Percentiles rank a stretch among this genome's conserved stretches.
Conservation (phyloP, 371 early-diverging fungal genomes). For the Mortierella sp. region DNA sequence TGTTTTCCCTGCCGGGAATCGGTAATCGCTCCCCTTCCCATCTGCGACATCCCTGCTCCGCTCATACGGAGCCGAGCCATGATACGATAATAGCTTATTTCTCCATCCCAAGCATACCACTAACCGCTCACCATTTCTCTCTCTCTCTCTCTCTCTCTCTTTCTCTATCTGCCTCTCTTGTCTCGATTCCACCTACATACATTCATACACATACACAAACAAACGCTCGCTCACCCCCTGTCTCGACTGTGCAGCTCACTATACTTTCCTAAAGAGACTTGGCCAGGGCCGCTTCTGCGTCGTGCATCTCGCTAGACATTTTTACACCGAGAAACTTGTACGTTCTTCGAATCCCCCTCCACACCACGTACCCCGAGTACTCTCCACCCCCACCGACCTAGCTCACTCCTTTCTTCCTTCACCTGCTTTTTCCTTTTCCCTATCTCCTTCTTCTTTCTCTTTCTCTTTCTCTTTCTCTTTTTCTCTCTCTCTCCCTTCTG, state of each 20-base stretch:
- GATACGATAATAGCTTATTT: neutral
- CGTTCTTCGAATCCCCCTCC: neutral
- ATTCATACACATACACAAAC: no score
- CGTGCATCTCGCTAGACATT: slow-evolving; percentile 87
- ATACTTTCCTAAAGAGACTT: slow-evolving; percentile 78
- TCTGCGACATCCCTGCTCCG: neutral
- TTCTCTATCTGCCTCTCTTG: slow-evolving; percentile 46
- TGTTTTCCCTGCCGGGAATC: slow-evolving; percentile 55
- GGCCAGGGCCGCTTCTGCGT: slow-evolving; percentile 93
- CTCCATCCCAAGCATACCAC: slow-evolving; percentile 8
- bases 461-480: neutral
- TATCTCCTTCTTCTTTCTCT: neutral
- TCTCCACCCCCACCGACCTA: neutral
- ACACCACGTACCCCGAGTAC: neutral
- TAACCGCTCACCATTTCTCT: neutral
- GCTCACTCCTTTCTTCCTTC: neutral
- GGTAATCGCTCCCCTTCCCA: slow-evolving; percentile 60
- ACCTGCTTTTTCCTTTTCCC: neutral
- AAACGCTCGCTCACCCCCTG: no score
- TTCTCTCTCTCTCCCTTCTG: neutral
- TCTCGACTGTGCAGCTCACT: slow-evolving; percentile 73
- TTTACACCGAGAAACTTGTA: slow-evolving; percentile 66
- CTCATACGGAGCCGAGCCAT: slow-evolving; percentile 63
- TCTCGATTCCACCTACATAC: no score
- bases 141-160: neutral